Conservation (phyloP, 768 basidiomycete species). For the Dentipellis sp. region DNA sequence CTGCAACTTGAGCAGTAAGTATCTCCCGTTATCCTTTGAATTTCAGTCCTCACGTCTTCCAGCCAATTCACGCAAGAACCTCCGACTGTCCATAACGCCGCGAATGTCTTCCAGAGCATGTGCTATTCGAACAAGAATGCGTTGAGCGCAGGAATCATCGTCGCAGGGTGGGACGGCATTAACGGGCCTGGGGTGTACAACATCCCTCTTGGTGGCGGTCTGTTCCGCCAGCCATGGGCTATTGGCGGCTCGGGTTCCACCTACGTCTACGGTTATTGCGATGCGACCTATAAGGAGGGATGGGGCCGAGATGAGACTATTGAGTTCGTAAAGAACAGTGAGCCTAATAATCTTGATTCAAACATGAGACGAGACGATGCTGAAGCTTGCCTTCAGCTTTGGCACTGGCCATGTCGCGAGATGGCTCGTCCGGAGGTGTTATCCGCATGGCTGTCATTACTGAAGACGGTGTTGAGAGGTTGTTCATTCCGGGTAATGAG, state of each 20-base stretch:
- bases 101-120: constrained; percentile 73
- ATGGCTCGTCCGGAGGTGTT: constrained; percentile 95
- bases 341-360: constrained; percentile 22
- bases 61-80: constrained; percentile 46
- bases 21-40: constrained; percentile 2
- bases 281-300: constrained; percentile 92
- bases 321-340: constrained; percentile 94
- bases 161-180: constrained; percentile 95
- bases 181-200: constrained; percentile 91
- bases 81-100: constrained; percentile 76
- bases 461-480: constrained; percentile 80
- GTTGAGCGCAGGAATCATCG: constrained; percentile 90
- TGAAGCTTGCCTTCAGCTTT: constrained; percentile 47
- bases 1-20: constrained; percentile 64
- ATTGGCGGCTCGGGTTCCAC: constrained; percentile 97
- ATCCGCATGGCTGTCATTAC: constrained; percentile 98
- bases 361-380: background rate
- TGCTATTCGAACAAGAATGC: constrained; percentile 93
- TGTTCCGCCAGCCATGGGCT: constrained; percentile 98
- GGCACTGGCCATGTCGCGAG: constrained; percentile 91
- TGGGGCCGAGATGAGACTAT: constrained; percentile 88
- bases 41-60: constrained; percentile 3
- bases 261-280: constrained; percentile 98
- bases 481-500: constrained; percentile 88
- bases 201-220: constrained; percentile 91